A percentile compares a stretch with the other conserved stretches of the same genome.
Conservation (phyloP, 1,284 basidiomycete genomes). For the Ganoderma resinaceum region DNA sequence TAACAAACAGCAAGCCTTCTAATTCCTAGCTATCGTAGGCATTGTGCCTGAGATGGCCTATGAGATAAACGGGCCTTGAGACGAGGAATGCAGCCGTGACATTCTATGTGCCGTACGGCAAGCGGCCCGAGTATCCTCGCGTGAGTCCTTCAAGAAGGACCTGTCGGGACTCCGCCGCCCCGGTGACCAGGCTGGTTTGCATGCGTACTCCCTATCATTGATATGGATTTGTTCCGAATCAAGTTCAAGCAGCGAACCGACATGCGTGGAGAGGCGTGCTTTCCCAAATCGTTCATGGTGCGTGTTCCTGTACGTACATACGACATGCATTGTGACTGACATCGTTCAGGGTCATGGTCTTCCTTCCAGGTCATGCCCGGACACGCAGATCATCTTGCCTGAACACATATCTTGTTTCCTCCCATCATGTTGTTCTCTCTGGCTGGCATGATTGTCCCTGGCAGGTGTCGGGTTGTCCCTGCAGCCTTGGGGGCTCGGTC, state of each 20-base stretch:
- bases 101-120: neutral
- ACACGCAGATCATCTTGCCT: conserved; percentile 13
- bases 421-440: conserved; percentile 15
- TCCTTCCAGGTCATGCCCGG: neutral
- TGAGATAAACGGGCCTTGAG: neutral
- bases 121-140: neutral
- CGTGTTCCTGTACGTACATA: conserved; percentile 22
- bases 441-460: conserved; percentile 12
- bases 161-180: too few species aligned
- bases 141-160: neutral
- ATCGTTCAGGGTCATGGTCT: neutral
- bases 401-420: conserved; percentile 6
- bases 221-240: conserved; percentile 11
- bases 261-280: neutral
- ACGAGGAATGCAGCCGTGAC: neutral
- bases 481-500: conserved; percentile 4
- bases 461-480: neutral
- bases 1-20: neutral
- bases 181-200: neutral
- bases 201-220: neutral
- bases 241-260: conserved; percentile 2
- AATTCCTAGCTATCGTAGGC: neutral
- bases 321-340: conserved; percentile 13
- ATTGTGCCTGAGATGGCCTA: neutral
- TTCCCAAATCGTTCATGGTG: conserved; percentile 2